Evolutionary conservation across 2,329 filamentous ascomycete species (phyloP).

Genomic region (Magnaporthiopsis poae): DNA sequence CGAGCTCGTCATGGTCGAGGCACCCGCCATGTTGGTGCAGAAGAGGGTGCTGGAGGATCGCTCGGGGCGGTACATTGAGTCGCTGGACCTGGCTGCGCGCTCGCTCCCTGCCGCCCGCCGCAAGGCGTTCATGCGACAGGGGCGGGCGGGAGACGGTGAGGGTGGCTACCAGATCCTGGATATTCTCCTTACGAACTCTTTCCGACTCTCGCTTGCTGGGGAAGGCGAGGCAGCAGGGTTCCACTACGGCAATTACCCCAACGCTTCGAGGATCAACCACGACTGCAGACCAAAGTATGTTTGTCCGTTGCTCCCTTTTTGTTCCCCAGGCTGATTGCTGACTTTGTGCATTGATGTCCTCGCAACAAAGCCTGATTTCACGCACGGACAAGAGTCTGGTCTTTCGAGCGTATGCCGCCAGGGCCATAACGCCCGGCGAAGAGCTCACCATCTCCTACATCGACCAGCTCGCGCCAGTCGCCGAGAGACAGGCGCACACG

Average conservation of each 20-base stretch:
- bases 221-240: slow-evolving; percentile 11
- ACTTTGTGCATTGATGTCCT: background rate
- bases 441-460: slow-evolving; percentile 28
- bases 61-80: slow-evolving; percentile 18
- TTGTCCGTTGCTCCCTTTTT: no score
- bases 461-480: slow-evolving; percentile 18
- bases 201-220: slow-evolving; percentile 23
- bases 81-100: slow-evolving; percentile 18
- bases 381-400: slow-evolving; percentile 24
- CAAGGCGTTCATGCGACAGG: slow-evolving; percentile 21
- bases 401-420: slow-evolving; percentile 26
- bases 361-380: slow-evolving; percentile 20
- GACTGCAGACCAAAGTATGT: slow-evolving; percentile 31
- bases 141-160: slow-evolving; percentile 13
- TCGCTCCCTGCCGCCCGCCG: slow-evolving; percentile 17
- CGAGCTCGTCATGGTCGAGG: slow-evolving; percentile 25
- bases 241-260: slow-evolving; percentile 26
- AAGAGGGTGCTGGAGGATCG: slow-evolving; percentile 14
- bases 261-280: slow-evolving; percentile 27
- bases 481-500: slow-evolving; percentile 22
- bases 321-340: background rate
- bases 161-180: slow-evolving; percentile 20
- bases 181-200: slow-evolving; percentile 27
- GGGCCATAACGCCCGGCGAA: slow-evolving; percentile 25
- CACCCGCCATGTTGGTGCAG: slow-evolving; percentile 24